Percentiles rank a stretch among this genome's conserved stretches.
Conservation (phyloP, 2,329 filamentous ascomycete genomes). For the Botrytis squamosa region DNA sequence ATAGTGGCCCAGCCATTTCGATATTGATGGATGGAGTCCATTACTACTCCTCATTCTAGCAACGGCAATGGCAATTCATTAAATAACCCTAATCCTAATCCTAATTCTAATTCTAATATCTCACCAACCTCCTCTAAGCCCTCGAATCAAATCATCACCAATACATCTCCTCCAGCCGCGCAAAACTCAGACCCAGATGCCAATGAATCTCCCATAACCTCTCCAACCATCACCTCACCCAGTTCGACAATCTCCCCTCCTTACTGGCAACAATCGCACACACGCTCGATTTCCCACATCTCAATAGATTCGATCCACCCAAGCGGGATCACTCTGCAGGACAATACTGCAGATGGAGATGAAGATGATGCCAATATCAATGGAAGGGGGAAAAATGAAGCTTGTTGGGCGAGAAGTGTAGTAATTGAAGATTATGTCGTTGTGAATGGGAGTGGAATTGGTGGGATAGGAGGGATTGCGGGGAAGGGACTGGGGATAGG, state of each 20-base stretch:
- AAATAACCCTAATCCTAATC: background rate
- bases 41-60: conserved; percentile 23
- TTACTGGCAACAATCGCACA: conserved; percentile 43
- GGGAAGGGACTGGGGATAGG: background rate
- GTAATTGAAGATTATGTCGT: conserved; percentile 57
- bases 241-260: conserved; percentile 40
- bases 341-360: conserved; percentile 51
- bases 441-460: conserved; percentile 42
- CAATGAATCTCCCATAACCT: conserved; percentile 14
- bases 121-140: background rate
- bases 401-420: conserved; percentile 65
- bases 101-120: background rate
- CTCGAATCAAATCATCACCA: background rate
- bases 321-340: conserved; percentile 59
- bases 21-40: conserved; percentile 37
- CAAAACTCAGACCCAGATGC: background rate
- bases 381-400: conserved; percentile 45
- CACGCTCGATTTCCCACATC: conserved; percentile 42
- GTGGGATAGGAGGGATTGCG: background rate
- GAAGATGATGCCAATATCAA: conserved; percentile 38
- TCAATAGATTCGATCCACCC: conserved; percentile 50
- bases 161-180: background rate
- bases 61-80: conserved; percentile 25
- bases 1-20: conserved; percentile 22
- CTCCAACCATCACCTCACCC: conserved; percentile 13